Conservation (phyloP, 345 rosid genomes). For the Acer negundo region DNA sequence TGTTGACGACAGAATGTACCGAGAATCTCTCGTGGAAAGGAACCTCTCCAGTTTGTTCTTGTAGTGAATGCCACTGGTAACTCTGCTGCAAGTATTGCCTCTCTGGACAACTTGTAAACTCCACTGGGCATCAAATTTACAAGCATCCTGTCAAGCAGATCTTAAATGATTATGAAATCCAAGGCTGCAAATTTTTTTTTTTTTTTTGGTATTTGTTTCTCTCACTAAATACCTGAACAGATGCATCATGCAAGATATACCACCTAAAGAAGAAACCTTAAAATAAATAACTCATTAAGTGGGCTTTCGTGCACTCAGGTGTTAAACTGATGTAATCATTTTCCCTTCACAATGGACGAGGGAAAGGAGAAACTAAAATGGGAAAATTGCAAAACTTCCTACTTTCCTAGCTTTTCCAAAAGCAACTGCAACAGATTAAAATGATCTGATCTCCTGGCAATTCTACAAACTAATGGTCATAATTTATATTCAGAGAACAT, state of each 20-base stretch:
- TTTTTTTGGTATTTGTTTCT: no score
- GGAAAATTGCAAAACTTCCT: neutral
- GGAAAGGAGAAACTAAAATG: neutral
- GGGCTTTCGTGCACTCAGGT: neutral
- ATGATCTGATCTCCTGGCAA: neutral
- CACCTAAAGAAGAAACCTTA: neutral
- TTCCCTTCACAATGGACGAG: conserved; percentile 1
- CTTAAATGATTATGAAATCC: conserved; percentile 6
- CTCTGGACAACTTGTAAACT: conserved; percentile 75
- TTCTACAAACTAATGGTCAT: conserved; percentile 2
- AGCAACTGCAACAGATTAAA: neutral
- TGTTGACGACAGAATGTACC: conserved; percentile 82
- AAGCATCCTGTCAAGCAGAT: conserved; percentile 53
- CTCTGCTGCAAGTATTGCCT: conserved; percentile 67
- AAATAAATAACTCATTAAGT: neutral
- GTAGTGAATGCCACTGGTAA: conserved; percentile 68
- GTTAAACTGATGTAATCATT: neutral
- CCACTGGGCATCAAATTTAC: conserved; percentile 77
- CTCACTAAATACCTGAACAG: neutral
- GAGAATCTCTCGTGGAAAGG: conserved; percentile 77
- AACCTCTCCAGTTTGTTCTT: conserved; percentile 84
- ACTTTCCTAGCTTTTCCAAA: neutral
- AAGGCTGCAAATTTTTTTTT: neutral
- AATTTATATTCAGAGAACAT: neutral
- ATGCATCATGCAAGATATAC: conserved; percentile 12